phyloP scores from a whole-genome alignment of 352 stramenopile genomes.

The Thalassiosira pacifica region DNA sequence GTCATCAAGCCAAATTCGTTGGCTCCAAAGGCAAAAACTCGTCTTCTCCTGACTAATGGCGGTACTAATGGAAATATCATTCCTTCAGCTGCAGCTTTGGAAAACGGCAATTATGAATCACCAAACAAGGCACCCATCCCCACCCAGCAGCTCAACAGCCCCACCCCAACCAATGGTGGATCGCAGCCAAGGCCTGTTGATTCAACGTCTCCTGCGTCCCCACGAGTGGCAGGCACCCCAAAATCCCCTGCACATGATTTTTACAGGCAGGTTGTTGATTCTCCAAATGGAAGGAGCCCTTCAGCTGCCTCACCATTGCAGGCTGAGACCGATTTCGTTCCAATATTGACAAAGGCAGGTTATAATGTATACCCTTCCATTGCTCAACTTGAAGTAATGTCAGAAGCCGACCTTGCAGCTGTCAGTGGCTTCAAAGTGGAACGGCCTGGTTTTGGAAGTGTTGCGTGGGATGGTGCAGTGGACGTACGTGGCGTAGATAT shows the following conservation, averaged over 20 bases:
- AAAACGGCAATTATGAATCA: slow-evolving; percentile 55
- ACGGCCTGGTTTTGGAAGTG: slow-evolving; percentile 77
- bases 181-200: slow-evolving; percentile 41
- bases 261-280: slow-evolving; percentile 76
- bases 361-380: slow-evolving; percentile 81
- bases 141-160: slow-evolving; percentile 33
- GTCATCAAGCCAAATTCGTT: slow-evolving; percentile 75
- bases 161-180: slow-evolving; percentile 40
- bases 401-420: slow-evolving; percentile 86
- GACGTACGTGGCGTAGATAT: slow-evolving; percentile 86
- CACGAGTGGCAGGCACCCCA: slow-evolving; percentile 28
- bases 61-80: slow-evolving; percentile 31
- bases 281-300: slow-evolving; percentile 39
- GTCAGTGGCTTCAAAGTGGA: slow-evolving; percentile 84
- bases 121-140: slow-evolving; percentile 6
- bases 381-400: slow-evolving; percentile 69
- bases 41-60: slow-evolving; percentile 68
- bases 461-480: slow-evolving; percentile 88
- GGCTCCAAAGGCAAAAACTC: slow-evolving; percentile 74
- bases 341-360: slow-evolving; percentile 79
- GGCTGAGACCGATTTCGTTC: slow-evolving; percentile 58
- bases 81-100: slow-evolving; percentile 28
- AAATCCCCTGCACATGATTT: slow-evolving; percentile 71
- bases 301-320: slow-evolving; percentile 33
- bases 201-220: slow-evolving; percentile 40